Evolutionary conservation across 768 basidiomycete species (phyloP).

Genomic region (Mrakia hoshinonis): DNA sequence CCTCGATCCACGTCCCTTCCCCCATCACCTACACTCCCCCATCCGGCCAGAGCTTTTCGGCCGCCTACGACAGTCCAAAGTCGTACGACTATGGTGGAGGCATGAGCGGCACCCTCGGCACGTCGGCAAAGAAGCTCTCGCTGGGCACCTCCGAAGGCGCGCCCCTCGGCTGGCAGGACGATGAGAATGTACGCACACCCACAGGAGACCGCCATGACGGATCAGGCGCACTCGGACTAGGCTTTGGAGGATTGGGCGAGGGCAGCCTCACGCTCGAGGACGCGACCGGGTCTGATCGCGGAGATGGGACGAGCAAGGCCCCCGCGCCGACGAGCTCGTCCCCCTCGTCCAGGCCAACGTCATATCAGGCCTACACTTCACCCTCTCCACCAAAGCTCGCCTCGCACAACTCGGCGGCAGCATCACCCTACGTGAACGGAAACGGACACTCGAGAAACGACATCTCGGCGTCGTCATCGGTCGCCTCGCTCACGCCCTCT

Average conservation of each 20-base stretch:
- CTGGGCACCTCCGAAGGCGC: not conserved
- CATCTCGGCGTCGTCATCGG: not conserved
- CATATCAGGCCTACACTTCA: not conserved
- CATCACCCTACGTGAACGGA: not conserved
- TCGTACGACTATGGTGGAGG: not conserved
- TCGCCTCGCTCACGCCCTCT: not conserved
- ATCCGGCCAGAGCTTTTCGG: not conserved
- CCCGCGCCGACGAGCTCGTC: not conserved
- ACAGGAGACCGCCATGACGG: not conserved
- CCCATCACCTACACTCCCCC: not conserved
- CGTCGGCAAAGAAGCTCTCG: not conserved
- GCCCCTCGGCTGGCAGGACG: not conserved
- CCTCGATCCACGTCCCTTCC: conserved; percentile 7
- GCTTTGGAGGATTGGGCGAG: not conserved
- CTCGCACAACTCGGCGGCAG: not conserved
- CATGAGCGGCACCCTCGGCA: not conserved
- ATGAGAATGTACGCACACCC: conserved; percentile 6
- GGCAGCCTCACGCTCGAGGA: conserved; percentile 12
- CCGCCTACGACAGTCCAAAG: too few relatives aligned
- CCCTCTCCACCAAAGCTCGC: not conserved
- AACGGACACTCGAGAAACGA: not conserved
- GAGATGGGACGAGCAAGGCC: not conserved
- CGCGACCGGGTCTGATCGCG: not conserved
- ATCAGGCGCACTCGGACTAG: not conserved
- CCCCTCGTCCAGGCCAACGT: not conserved